Evolutionary conservation across 352 stramenopile species (phyloP), one percentile per base, ranked within the genome.

Genomic region (Thraustochytrium striatum): DNA sequence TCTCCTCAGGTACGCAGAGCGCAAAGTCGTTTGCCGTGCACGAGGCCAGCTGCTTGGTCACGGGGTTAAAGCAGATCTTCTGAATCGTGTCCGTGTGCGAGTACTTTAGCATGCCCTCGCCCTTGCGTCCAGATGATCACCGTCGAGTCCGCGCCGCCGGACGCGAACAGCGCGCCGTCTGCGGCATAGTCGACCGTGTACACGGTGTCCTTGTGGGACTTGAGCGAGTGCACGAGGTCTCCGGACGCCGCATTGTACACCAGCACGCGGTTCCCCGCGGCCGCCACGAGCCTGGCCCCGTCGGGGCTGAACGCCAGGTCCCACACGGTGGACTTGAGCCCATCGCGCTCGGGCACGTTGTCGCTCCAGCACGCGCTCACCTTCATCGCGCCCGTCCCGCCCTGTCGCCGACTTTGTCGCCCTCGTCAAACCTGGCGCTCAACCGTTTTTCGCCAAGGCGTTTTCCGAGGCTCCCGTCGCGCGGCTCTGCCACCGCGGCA

Each of bases 101-200:
- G 86, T 97, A 98, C 87, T 98, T 98, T 79, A 98, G 88, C 58
- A 98, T 91, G 11, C 92, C 92, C 72, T 97, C 90, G 52, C 90
- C 92, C 69, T 95, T 96, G 81, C 32, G 89, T 97, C 94, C 94
- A 98, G 82, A 98, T 97, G 73, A 98, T 97, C n/a, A 98, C 93
- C 41, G 92, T 91, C 78, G 96, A 96, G 85, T 98, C 94, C 0
- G 92, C 90, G 13, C 93, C 93, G 39, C 93, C 93, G 0, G 90
- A 95, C 9, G 91, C 91, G 70, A 97, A 97, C 3, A 90, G 89
- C 75, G 94, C 94, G 62, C 93, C 93, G 72, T 97, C 92, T 55
- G 90, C 86, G 1, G 88, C 83, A 75, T 94, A 98, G 75, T 93
- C 89, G 16, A 97, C 91, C 8, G 89, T 86, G 83, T 97, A 97